Evolutionary conservation across 2,329 filamentous ascomycete genomes (phyloP), one percentile per base, ranked within the genome.

Genomic region (Metarhizium rileyi): DNA sequence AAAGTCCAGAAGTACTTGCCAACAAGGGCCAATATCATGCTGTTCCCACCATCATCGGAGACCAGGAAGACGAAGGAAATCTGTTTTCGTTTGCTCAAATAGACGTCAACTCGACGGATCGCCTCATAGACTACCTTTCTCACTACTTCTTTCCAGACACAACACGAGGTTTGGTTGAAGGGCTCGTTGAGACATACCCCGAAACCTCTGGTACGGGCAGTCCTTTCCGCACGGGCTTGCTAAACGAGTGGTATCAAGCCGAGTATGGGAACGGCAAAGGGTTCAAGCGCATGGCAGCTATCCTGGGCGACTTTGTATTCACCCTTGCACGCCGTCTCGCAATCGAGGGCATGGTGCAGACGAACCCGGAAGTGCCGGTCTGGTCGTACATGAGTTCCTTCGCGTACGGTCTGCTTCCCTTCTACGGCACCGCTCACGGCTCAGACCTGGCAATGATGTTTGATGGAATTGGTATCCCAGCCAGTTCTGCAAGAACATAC

Each of bases 41-140:
- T 1, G 72, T 76, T 2, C 73, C 74, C 33, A 70, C 72, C 67
- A 76, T 76, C 55, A 76, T 86, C 36, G 86, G 87, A 40, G 77
- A 88, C 60, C 84, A 89, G 64, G 86, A 90, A 69, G 87, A 91
- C 60, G 86, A 91, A 64, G 86, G 86, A 18, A 89, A 86, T 0
- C 65, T 90, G 2, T 89, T 90, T 61, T 72, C 81, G 5, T 61
- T 66, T 28, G 87, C 90, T 61, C 68, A 90, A 46, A 86, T 78
- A 9, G 84, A 74, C 1, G 79, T 74, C 0, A 66, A 67, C 1
- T 66, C 80, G 5, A 56, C 90, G 0, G 72, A 28, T 28, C 7
- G 12, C 12, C 12, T 28, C 1, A 10, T 80, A 30, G 67, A 74
- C 18, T 91, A 91, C 59, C 66, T 93, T 22, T 59, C 66, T 2